Base-by-base conservation (phyloP, 2,329 filamentous ascomycete genomes). In the Fusarium buharicum region DNA sequence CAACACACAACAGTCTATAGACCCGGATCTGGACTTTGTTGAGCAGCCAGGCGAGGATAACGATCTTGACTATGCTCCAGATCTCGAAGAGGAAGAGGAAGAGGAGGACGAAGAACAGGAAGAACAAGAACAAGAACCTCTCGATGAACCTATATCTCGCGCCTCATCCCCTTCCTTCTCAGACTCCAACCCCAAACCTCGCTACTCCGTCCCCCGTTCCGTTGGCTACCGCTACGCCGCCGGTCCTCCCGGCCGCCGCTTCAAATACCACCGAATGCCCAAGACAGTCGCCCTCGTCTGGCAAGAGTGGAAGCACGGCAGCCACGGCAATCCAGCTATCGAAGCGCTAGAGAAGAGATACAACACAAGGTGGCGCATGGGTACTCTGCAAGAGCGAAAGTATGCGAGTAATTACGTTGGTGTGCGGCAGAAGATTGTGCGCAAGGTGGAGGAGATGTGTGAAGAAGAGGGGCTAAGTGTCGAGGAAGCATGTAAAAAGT, bases 321-420 rank as follows among this genome's bases (percentile, higher is more conserved):
- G 55, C 0, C 31, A 62, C 39, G 67, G 64, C 2, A 70, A 71
- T 18, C 62, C 49, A 0, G 22, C 70, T 0, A 68, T 73, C 4
- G 66, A 66, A 17, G 27, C 31, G 4, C 64, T 73, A 0, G 70
- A 73, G 33, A 20, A 36, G 2, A 27, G 33, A 6, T 64, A 68
- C 30, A 68, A 62, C 4, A 70, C 68, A 0, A 41, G 45, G 0
- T 72, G 71, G 71, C 56, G 71, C 1, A 31, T 50, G 11, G 71
- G 71, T 0, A 48, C 36, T 0, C 12, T 60, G 1, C 52, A 50
- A 13, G 68, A 70, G 13, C 36, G 62, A 1, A 73, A 71, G 38
- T 72, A 71, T 17, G 68, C 55, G 7, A 68, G 69, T 6, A 73
- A 72, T 4, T 73, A 70, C 6, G 62, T 73, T 1, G 58, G 63